A percentile compares a stretch with the other conserved stretches of the same genome.
These are phyloP conservation scores for Ceratobasidium papillatum DNA, from an alignment of 1,284 basidiomycete species.

Conservation along the genomic window DNA sequence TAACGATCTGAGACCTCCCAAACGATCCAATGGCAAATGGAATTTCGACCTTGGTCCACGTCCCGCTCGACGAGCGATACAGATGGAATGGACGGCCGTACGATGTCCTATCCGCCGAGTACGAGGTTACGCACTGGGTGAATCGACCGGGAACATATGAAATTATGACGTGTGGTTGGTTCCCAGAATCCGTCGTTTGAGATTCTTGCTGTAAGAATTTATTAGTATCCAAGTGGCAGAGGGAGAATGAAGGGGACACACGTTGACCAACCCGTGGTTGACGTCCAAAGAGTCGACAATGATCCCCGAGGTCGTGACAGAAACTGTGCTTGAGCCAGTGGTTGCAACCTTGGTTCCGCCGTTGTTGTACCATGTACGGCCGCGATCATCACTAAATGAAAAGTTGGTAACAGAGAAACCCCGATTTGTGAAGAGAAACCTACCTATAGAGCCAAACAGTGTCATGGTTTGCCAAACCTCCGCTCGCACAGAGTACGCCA, in stretches of 20 bases:
- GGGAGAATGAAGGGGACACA: background rate
- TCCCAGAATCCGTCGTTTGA: slow-evolving; percentile 40
- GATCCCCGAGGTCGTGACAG: slow-evolving; percentile 41
- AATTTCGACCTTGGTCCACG: slow-evolving; percentile 44
- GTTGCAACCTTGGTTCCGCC: slow-evolving; percentile 42
- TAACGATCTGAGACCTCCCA: slow-evolving; percentile 43
- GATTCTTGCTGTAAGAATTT: slow-evolving; percentile 39
- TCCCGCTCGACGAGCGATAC: slow-evolving; percentile 38
- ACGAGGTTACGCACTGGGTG: slow-evolving; percentile 43
- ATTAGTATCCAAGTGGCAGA: background rate
- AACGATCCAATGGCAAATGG: slow-evolving; percentile 40
- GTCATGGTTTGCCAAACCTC: slow-evolving; percentile 43
- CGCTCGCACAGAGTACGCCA: slow-evolving; percentile 39
- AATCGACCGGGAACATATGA: slow-evolving; percentile 45
- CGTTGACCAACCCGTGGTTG: slow-evolving; percentile 44
- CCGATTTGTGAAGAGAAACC: background rate
- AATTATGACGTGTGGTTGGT: slow-evolving; percentile 43
- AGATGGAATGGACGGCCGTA: slow-evolving; percentile 43
- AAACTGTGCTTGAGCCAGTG: slow-evolving; percentile 39
- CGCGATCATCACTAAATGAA: slow-evolving; percentile 39
- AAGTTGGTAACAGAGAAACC: background rate
- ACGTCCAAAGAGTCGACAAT: slow-evolving; percentile 43
- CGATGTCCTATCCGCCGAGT: slow-evolving; percentile 24
- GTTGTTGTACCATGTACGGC: slow-evolving; percentile 44
- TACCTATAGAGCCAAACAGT: slow-evolving; percentile 42